These are phyloP conservation scores for Tuber calosporum DNA, from an alignment of 495 filamentous ascomycete genomes.

Conservation along the genomic window DNA sequence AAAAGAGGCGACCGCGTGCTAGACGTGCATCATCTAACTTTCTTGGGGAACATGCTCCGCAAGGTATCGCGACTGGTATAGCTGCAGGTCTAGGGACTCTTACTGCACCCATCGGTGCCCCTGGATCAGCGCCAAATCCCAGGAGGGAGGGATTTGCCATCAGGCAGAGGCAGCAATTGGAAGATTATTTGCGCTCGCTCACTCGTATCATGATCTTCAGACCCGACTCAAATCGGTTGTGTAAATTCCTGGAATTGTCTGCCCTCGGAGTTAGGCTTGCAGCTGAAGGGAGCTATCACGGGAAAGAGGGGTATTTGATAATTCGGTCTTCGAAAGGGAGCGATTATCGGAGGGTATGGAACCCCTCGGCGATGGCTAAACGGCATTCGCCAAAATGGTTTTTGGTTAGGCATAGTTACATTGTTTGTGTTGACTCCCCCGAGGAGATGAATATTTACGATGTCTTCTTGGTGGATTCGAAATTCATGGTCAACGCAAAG, in stretches of 20 bases:
- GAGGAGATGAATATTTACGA: slow-evolving; percentile 99
- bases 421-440: slow-evolving; percentile 94
- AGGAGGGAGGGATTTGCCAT: slow-evolving; percentile 55
- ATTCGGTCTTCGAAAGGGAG: slow-evolving; percentile 86
- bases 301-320: slow-evolving; percentile 90
- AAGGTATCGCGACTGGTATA: slow-evolving; percentile 38
- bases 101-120: slow-evolving; percentile 44
- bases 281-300: slow-evolving; percentile 92
- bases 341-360: slow-evolving; percentile 76
- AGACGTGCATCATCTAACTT: slow-evolving; percentile 49
- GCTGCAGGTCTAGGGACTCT: slow-evolving; percentile 46
- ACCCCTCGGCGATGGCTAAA: slow-evolving; percentile 63
- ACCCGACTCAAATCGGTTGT: slow-evolving; percentile 88
- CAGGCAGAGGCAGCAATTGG: slow-evolving; percentile 76
- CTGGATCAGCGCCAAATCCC: slow-evolving; percentile 34
- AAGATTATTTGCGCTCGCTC: slow-evolving; percentile 88
- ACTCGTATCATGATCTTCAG: slow-evolving; percentile 92
- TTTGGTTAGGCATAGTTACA: slow-evolving; percentile 90
- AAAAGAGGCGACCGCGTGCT: slow-evolving; percentile 57
- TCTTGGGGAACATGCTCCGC: slow-evolving; percentile 40
- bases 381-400: slow-evolving; percentile 95
- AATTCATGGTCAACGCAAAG: slow-evolving; percentile 70
- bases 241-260: slow-evolving; percentile 92
- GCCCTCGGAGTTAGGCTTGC: slow-evolving; percentile 91
- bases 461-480: slow-evolving; percentile 85